Evolutionary conservation across 441 rosid genomes (phyloP), one percentile per base, ranked within the genome.

Genomic region (Populus hybrid): DNA sequence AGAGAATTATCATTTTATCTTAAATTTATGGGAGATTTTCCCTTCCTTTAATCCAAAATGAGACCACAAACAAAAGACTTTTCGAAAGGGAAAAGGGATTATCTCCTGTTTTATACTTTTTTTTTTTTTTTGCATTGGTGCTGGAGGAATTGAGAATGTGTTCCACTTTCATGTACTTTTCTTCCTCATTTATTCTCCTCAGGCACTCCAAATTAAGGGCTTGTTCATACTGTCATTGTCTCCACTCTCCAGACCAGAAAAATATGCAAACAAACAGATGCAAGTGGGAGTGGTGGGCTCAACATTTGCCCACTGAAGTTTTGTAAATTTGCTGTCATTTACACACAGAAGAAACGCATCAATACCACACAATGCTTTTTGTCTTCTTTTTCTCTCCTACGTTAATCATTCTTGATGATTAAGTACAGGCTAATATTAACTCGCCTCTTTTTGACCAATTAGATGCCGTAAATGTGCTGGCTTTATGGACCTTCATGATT

Each of bases 241-340:
- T n/a, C n/a, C n/a, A n/a, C n/a, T 10, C 14, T 40, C 50, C 50
- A 0, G 50, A 10, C 50, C 50, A 9, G 50, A 46, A 46, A 46
- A 46, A 46, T 3, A 4, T 46, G 18, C 18, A 42, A 42, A 4
- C 18, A 46, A 12, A 12, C 50, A 42, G 50, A 42, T 0, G 50
- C 50, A 42, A 46, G 57, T 46, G 19, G 18, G 19, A 12, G 18
- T 12, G 6, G 57, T 12, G 57, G 57, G 57, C 18, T 46, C 57
- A 12, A 12, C 0, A 46, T 11, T 0, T 46, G 57, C 50, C 57
- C 57, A 12, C 18, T 4, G 6, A 12, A 6, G 5, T 1, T 3
- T 4, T 63, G 75, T 42, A 69, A 61, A 68, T 69, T 74, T 79
- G 65, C 21, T 69, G 77, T 74, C 77, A 68, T 34, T n/a, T 7